Evolutionary conservation across 768 basidiomycete genomes (phyloP).

Genomic region (Russula foetens): DNA sequence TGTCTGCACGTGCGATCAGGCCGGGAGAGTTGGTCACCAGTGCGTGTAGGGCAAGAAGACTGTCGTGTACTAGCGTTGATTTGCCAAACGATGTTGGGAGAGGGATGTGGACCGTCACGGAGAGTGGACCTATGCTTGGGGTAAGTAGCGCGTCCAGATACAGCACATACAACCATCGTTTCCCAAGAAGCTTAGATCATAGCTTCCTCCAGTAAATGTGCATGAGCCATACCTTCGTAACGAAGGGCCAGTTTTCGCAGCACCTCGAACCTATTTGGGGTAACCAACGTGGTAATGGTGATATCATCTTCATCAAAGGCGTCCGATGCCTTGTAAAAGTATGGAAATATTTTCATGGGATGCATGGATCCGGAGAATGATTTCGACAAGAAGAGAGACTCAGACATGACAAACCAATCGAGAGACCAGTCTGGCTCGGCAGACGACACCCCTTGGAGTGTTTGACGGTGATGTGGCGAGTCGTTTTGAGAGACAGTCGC

Average conservation of each 20-base stretch:
- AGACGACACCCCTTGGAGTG: not conserved
- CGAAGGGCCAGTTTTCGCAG: constrained; percentile 63
- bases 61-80: constrained; percentile 26
- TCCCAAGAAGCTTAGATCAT: too few relatives aligned
- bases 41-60: constrained; percentile 54
- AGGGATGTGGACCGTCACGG: constrained; percentile 71
- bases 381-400: constrained; percentile 46
- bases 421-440: constrained; percentile 5
- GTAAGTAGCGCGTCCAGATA: not conserved
- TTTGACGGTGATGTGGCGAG: not conserved
- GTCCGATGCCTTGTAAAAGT: constrained; percentile 64
- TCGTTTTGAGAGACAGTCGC: not conserved
- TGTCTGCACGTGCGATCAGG: constrained; percentile 67
- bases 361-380: constrained; percentile 61
- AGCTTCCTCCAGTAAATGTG: not conserved
- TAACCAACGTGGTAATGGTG: constrained; percentile 80
- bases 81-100: constrained; percentile 37
- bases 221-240: constrained; percentile 53
- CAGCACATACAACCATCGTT: not conserved
- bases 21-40: constrained; percentile 59
- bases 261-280: constrained; percentile 67
- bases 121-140: constrained; percentile 61
- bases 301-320: constrained; percentile 55
- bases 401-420: constrained; percentile 11
- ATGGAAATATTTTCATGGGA: constrained; percentile 72